Base-by-base conservation (phyloP, 805 yeast species). In the Debaryomyces tyrocola region DNA sequence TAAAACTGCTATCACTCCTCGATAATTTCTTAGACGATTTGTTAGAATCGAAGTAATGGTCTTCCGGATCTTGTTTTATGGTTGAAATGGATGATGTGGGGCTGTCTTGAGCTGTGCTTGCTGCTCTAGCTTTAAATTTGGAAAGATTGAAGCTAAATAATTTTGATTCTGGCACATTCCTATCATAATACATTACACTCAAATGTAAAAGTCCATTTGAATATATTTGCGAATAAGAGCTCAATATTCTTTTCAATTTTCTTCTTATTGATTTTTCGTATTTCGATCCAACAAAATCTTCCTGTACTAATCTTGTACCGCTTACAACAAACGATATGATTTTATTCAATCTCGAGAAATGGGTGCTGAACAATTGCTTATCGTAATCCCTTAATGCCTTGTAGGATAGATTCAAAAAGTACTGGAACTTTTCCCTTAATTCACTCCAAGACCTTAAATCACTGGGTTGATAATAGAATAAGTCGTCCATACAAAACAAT, bases 141-240 rank as follows among this genome's bases (percentile, higher is more conserved):
- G 58, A 47, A 21, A 67, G 59, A 42, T 69, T 73, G 28, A 58
- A 55, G 33, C 56, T 62, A 46, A 72, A 66, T 28, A 69, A 53
- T 20, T 64, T 66, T 1, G 57, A 62, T 2, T 58, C 60, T 1
- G 58, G 40, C 8, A 57, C 47, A 2, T 55, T 53, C n/a, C 56
- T 56, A 4, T 60, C 48, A 45, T 66, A 53, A 47, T 68, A 69
- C 64, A 73, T 63, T 28, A 73, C 68, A 39, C 72, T 69, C 44
- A 85, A 68, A 59, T 80, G 85, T n/a, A 86, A 59, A 41, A 78
- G 72, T 7, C 88, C 86, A 57, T 83, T 83, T 46, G 85, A 78
- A 47, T 83, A 81, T 46, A 87, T 74, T 48, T 82, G 85, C 2
- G 88, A 78, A 47, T 82, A 74, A 1, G 84, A 70, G 7, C 74